phyloP scores from a whole-genome alignment of 306 rosid species.

The Corylus heterophylla region DNA sequence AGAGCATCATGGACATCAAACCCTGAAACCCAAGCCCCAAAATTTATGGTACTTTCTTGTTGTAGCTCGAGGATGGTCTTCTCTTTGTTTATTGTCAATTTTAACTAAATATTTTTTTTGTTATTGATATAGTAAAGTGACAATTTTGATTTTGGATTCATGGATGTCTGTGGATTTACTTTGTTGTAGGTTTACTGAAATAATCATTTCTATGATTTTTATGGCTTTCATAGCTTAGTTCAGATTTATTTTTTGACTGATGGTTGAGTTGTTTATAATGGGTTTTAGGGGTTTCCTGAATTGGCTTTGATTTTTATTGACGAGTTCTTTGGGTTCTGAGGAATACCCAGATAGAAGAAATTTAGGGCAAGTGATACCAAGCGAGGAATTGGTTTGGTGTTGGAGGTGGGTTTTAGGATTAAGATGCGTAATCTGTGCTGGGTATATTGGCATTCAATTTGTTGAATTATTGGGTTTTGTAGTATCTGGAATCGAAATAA shows the following conservation, averaged over 20 bases:
- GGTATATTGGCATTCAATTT: neutral
- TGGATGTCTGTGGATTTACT: neutral
- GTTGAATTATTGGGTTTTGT: neutral
- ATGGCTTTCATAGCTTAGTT: neutral
- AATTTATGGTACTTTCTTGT: too few relatives aligned
- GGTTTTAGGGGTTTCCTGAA: neutral
- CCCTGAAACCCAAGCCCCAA: too few relatives aligned
- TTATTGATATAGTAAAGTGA: neutral
- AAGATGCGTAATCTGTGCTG: neutral
- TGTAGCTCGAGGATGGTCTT: too few relatives aligned
- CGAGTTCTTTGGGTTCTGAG: neutral
- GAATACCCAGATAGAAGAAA: neutral
- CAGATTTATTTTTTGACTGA: neutral
- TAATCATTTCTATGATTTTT: neutral
- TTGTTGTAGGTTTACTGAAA: neutral
- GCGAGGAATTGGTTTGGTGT: too few relatives aligned
- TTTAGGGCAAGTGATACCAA: too few relatives aligned
- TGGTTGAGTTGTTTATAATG: neutral
- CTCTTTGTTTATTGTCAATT: too few relatives aligned
- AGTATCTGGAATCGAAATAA: neutral
- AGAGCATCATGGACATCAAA: conserved; percentile 65
- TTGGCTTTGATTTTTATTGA: neutral
- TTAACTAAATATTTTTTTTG: too few relatives aligned
- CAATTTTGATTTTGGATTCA: neutral
- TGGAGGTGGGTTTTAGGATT: too few relatives aligned